A percentile compares a stretch with the other conserved stretches of the same genome.
phyloP scores from a whole-genome alignment of 2,329 filamentous ascomycete genomes.

The Fusarium dlaminii region DNA sequence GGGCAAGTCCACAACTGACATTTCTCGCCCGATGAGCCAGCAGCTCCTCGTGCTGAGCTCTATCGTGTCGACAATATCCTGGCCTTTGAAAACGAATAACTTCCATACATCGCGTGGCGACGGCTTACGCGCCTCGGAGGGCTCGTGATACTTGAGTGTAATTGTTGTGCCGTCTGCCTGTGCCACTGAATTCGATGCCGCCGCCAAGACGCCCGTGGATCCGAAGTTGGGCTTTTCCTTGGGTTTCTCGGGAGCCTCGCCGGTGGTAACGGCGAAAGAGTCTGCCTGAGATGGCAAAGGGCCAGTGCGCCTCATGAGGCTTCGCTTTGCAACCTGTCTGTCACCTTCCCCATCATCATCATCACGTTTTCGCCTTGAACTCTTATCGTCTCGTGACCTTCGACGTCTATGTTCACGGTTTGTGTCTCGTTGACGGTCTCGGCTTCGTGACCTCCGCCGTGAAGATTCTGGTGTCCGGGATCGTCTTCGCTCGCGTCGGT shows the following conservation, averaged over 20 bases:
- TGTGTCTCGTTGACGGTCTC: conserved; percentile 40
- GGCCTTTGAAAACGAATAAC: conserved; percentile 90
- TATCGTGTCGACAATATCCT: conserved; percentile 82
- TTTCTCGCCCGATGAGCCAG: conserved; percentile 89
- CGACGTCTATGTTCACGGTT: conserved; percentile 41
- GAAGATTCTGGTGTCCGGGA: conserved; percentile 46
- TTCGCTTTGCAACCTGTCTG: conserved; percentile 35
- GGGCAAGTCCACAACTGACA: conserved; percentile 80
- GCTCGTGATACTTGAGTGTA: conserved; percentile 95
- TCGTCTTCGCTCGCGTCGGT: conserved; percentile 44
- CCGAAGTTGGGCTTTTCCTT: conserved; percentile 92
- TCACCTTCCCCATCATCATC: conserved; percentile 32
- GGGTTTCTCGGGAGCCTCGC: conserved; percentile 61
- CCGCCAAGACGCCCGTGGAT: conserved; percentile 82
- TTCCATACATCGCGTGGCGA: conserved; percentile 83
- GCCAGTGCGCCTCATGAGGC: conserved; percentile 49
- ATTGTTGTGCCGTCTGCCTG: conserved; percentile 79
- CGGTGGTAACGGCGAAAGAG: conserved; percentile 66
- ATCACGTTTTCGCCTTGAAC: conserved; percentile 38
- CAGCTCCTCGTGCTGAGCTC: conserved; percentile 80
- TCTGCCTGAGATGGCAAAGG: conserved; percentile 69
- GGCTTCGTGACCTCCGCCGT: conserved; percentile 40
- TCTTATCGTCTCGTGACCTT: conserved; percentile 47
- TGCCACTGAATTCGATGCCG: conserved; percentile 81
- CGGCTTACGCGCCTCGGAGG: conserved; percentile 89